phyloP scores from a whole-genome alignment of 257 asterid genomes.

The Solanum stenotomum region DNA sequence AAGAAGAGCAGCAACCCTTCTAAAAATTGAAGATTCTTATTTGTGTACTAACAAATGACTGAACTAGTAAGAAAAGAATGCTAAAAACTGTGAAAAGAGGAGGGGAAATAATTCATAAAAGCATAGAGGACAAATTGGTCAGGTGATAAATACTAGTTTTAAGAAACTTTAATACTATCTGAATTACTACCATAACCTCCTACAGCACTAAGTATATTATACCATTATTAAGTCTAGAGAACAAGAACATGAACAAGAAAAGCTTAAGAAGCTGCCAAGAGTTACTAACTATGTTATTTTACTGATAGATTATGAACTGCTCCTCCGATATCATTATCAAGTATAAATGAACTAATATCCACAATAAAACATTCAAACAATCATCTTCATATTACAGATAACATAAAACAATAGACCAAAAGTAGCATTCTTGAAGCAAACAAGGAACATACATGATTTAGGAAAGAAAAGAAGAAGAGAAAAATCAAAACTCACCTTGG shows the following conservation, averaged over 20 bases:
- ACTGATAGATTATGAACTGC: background rate
- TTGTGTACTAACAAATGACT: background rate
- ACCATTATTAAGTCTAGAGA: background rate
- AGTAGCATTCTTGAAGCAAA: background rate
- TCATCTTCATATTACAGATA: background rate
- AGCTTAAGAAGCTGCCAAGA: background rate
- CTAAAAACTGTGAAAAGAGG: background rate
- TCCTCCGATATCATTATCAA: background rate
- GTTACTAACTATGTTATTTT: background rate
- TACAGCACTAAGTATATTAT: background rate
- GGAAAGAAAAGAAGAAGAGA: background rate
- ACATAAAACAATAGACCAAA: background rate
- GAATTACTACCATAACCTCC: background rate
- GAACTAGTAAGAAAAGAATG: background rate
- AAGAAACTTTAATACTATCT: background rate
- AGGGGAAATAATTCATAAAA: background rate
- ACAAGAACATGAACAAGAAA: background rate
- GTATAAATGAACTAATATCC: background rate
- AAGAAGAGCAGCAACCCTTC: background rate
- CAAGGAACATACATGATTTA: background rate
- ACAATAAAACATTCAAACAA: background rate
- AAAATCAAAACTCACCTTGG: slow-evolving; percentile 28
- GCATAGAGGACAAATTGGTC: background rate
- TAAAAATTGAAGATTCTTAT: background rate
- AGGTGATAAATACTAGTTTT: background rate